Conservation (phyloP, 2,329 filamentous ascomycete genomes). For the Calonectria henricotiae region DNA sequence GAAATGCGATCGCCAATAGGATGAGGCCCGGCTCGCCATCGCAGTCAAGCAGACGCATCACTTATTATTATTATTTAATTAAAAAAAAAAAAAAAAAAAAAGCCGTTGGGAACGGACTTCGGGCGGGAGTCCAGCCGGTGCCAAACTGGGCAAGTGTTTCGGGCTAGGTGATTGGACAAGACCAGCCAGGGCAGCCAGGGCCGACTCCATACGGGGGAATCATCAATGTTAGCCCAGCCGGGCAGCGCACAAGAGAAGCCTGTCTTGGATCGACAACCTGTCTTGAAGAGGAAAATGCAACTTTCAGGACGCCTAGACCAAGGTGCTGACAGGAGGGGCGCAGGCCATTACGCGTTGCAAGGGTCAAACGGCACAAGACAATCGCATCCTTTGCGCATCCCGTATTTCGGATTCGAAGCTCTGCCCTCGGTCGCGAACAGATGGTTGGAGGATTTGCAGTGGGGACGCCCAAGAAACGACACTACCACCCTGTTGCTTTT, state of each 20-base stretch:
- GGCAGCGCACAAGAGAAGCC: background rate
- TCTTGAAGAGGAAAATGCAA: background rate
- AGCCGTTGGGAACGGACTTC: slow-evolving; percentile 28
- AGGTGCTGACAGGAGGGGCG: slow-evolving; percentile 21
- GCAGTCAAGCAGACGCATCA: background rate
- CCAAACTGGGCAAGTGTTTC: slow-evolving; percentile 21
- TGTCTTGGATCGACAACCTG: background rate
- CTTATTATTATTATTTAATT: background rate
- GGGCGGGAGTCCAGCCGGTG: slow-evolving; percentile 29
- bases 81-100: background rate
- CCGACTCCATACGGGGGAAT: background rate
- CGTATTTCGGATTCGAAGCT: slow-evolving; percentile 8
- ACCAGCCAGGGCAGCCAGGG: background rate
- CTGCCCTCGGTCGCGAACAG: background rate
- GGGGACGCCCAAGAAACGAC: background rate
- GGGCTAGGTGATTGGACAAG: background rate
- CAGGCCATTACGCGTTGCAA: slow-evolving; percentile 22
- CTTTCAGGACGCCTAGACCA: background rate
- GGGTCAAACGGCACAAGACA: background rate
- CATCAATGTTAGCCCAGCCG: no score
- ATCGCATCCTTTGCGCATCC: background rate
- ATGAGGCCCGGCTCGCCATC: background rate
- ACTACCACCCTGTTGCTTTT: slow-evolving; percentile 12
- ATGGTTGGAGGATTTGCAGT: slow-evolving; percentile 3
- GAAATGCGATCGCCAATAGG: slow-evolving; percentile 8